These are phyloP conservation scores for Talaromyces proteolyticus DNA, from an alignment of 495 filamentous ascomycete species.

Conservation along the genomic window DNA sequence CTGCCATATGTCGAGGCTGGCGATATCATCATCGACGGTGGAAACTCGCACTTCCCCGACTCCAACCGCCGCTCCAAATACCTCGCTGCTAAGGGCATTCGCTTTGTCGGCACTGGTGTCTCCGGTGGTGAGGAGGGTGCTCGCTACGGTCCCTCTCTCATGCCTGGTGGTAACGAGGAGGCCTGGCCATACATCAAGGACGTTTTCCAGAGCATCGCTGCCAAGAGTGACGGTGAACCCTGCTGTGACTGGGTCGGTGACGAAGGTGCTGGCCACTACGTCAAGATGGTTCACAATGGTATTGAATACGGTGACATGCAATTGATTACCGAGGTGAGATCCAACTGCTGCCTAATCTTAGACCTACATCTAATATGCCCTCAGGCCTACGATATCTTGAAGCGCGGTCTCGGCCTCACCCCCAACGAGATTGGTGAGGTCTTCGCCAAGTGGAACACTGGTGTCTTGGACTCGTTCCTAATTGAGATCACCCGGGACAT, in stretches of 20 bases:
- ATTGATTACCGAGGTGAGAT: constrained; percentile 89
- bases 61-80: constrained; percentile 92
- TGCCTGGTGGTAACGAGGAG: constrained; percentile 97
- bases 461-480: constrained; percentile 97
- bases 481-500: constrained; percentile 99
- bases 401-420: constrained; percentile 81
- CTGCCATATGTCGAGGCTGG: constrained; percentile 84
- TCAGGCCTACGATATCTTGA: constrained; percentile 99
- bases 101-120: constrained; percentile 95
- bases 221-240: constrained; percentile 92
- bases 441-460: constrained; percentile 94
- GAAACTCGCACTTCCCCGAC: constrained; percentile 99
- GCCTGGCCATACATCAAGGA: constrained; percentile 99
- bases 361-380: neutral
- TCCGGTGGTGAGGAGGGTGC: constrained; percentile 99
- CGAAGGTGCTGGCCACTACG: constrained; percentile 97
- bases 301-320: constrained; percentile 99
- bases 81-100: constrained; percentile 78
- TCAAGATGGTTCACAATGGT: constrained; percentile 99
- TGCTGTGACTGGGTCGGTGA: constrained; percentile 99
- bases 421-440: constrained; percentile 93
- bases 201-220: constrained; percentile 94
- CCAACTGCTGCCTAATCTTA: neutral
- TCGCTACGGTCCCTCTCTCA: constrained; percentile 92
- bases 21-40: constrained; percentile 99